phyloP scores from a whole-genome alignment of 345 rosid genomes.

The Lepidium africanum region DNA sequence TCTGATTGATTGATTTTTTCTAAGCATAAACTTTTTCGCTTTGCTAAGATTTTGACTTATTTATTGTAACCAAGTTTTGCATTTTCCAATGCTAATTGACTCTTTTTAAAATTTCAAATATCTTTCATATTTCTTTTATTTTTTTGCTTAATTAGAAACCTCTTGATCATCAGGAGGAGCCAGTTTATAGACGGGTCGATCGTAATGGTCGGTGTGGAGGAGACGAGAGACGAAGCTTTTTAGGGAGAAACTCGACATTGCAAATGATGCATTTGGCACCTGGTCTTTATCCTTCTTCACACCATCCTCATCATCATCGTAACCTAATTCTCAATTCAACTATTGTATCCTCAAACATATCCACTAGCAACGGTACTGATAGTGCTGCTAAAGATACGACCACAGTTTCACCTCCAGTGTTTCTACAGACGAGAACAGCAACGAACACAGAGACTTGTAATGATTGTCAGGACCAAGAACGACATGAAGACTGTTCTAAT shows the following conservation, averaged over 20 bases:
- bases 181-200: neutral
- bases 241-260: slow-evolving; percentile 60
- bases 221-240: slow-evolving; percentile 27
- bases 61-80: slow-evolving; percentile 9
- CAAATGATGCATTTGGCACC: slow-evolving; percentile 44
- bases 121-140: neutral
- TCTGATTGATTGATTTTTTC: neutral
- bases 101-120: neutral
- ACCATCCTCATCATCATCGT: slow-evolving; percentile 31
- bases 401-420: neutral
- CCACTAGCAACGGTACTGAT: slow-evolving; percentile 8
- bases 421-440: slow-evolving; percentile 9
- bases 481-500: slow-evolving; percentile 14
- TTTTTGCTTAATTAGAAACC: neutral
- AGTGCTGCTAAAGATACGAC: slow-evolving; percentile 7
- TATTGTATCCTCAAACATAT: slow-evolving; percentile 7
- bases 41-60: slow-evolving; percentile 20
- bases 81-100: slow-evolving; percentile 2
- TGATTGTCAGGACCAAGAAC: slow-evolving; percentile 24
- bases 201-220: slow-evolving; percentile 11
- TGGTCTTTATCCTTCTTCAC: slow-evolving; percentile 26
- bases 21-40: slow-evolving; percentile 29
- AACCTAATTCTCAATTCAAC: slow-evolving; percentile 34
- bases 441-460: slow-evolving; percentile 27
- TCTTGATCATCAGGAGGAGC: slow-evolving; percentile 4